Evolutionary conservation across 768 basidiomycete genomes (phyloP).

Genomic region (Boletus rubroflammeus): DNA sequence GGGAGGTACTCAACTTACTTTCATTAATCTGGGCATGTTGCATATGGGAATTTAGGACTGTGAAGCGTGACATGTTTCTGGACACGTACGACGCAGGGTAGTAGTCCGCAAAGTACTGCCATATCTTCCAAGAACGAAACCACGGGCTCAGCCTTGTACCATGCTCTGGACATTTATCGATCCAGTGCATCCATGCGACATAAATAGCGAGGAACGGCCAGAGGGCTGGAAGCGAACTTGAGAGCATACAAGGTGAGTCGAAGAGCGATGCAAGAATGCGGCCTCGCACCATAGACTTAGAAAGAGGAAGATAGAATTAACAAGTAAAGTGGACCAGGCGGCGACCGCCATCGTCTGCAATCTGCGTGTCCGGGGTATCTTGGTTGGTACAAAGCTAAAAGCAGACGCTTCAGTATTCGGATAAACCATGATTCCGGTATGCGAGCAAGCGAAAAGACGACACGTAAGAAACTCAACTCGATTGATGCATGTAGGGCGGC

Average conservation of each 20-base stretch:
- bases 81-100: slow-evolving; percentile 81
- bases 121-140: slow-evolving; percentile 68
- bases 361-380: slow-evolving; percentile 80
- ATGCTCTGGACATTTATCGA: slow-evolving; percentile 73
- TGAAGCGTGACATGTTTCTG: background rate
- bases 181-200: slow-evolving; percentile 67
- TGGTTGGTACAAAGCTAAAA: slow-evolving; percentile 76
- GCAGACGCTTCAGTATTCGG: slow-evolving; percentile 1
- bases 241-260: background rate
- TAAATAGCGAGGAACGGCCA: slow-evolving; percentile 86
- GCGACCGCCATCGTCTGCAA: slow-evolving; percentile 90
- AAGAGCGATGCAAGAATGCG: background rate
- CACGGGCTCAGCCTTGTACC: slow-evolving; percentile 71
- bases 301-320: slow-evolving; percentile 63
- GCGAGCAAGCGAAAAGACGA: background rate
- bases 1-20: slow-evolving; percentile 32
- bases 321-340: slow-evolving; percentile 79
- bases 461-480: slow-evolving; percentile 46
- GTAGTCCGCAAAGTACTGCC: slow-evolving; percentile 90
- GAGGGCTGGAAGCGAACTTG: slow-evolving; percentile 79
- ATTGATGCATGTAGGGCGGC: slow-evolving; percentile 68
- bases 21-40: slow-evolving; percentile 13
- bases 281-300: slow-evolving; percentile 71
- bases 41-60: background rate
- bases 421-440: background rate